These are phyloP conservation scores for Xylaria digitata DNA, from an alignment of 2,329 filamentous ascomycete genomes.

Conservation along the genomic window DNA sequence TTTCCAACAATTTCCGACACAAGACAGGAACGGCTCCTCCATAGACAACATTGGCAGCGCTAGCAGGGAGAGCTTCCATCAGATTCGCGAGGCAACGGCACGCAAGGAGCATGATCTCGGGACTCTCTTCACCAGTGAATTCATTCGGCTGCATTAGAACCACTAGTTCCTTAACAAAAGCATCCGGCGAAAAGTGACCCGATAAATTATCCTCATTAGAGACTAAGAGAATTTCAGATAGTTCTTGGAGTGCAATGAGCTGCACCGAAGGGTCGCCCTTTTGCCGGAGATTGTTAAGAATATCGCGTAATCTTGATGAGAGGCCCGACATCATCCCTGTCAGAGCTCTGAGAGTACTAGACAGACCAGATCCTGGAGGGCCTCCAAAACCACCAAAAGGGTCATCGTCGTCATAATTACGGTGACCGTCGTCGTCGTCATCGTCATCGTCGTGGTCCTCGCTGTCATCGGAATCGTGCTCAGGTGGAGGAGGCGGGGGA, in stretches of 20 bases:
- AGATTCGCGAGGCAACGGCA: constrained; percentile 96
- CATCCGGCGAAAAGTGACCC: constrained; percentile 92
- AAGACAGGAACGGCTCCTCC: constrained; percentile 95
- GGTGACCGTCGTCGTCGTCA: constrained; percentile 62
- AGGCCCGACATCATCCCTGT: constrained; percentile 93
- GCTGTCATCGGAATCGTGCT: constrained; percentile 54
- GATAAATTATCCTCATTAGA: constrained; percentile 97
- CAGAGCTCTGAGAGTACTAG: constrained; percentile 84
- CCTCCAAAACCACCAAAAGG: constrained; percentile 76
- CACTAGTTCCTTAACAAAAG: constrained; percentile 95
- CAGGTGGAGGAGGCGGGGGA: constrained; percentile 57
- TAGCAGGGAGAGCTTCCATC: constrained; percentile 95
- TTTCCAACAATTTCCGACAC: constrained; percentile 94
- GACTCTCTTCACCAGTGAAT: constrained; percentile 84
- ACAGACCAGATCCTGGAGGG: constrained; percentile 73
- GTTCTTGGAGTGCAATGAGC: constrained; percentile 89
- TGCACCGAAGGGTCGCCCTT: constrained; percentile 90
- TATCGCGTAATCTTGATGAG: constrained; percentile 80
- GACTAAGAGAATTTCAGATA: constrained; percentile 92
- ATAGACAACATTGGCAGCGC: constrained; percentile 95
- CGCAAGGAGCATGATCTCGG: constrained; percentile 95
- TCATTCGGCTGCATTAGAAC: constrained; percentile 91
- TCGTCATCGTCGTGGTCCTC: constrained; percentile 60
- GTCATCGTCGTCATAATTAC: constrained; percentile 75
- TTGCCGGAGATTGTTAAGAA: constrained; percentile 78